Base-by-base conservation (phyloP, 2,329 filamentous ascomycete genomes). In the Talaromyces sp. region DNA sequence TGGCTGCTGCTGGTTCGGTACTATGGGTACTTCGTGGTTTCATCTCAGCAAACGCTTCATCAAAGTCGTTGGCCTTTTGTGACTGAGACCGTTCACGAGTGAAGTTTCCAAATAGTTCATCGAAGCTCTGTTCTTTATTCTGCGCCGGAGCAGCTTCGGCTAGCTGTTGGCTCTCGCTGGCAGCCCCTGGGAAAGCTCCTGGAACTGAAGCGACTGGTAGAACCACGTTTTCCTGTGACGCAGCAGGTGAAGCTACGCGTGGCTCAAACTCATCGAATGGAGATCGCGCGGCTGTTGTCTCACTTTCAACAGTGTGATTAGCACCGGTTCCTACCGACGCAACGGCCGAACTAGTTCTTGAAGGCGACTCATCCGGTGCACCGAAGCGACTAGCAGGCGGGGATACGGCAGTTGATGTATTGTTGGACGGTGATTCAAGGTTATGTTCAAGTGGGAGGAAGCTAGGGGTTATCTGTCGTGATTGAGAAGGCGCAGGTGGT, bases 351-450 rank as follows among this genome's bases (percentile, higher is more conserved):
- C 17, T 43, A 19, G 22, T 31, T 10, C 41, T 45, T 8, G 52
- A 77, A 17, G 77, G 77, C 8, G 79, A 55, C n/a, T 70, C 73
- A 36, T 59, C 83, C 53, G 72, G 66, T 33, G 68, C 73, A 53
- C 84, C 85, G 70, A 83, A 78, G 70, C 86, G 75, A 74, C 88
- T 84, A 50, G 83, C 83, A 41, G 90, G 86, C 21, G 88, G 87
- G 22, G 89, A 89, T 7, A 87, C 87, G 72, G 53, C 57, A 31
- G 89, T 86, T 15, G 91, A 94, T 19, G 89, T 91, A 57, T 84
- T 87, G 56, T 89, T 76, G 2, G 89, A 90, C 61, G 89, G 86
- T 51, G 81, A 78, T 50, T 86, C 25, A 31, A 51, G 31, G 13
- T 83, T 81, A 57, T 81, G 79, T 45, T 79, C 77, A 64, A 96